Conservation (phyloP, 2,329 filamentous ascomycete genomes). For the Tolypocladium pustulatum region DNA sequence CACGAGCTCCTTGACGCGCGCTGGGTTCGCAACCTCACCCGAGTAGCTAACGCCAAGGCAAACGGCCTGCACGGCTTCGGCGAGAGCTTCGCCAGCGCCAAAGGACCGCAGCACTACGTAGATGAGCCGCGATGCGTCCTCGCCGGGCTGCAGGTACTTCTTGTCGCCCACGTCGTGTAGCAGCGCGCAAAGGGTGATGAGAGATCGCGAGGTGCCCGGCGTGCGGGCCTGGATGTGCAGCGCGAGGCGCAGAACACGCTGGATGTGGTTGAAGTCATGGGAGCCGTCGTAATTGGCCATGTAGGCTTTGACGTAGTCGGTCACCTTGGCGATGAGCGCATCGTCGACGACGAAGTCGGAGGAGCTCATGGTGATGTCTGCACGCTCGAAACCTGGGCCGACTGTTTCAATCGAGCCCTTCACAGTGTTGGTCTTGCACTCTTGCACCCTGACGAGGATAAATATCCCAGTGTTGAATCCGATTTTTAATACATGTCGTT, state of each 20-base stretch:
- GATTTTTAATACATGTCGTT: not conserved
- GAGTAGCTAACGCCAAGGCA: slow-evolving; percentile 71
- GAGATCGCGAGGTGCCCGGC: slow-evolving; percentile 23
- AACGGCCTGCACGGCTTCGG: slow-evolving; percentile 58
- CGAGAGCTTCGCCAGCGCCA: slow-evolving; percentile 47
- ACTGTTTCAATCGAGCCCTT: not conserved
- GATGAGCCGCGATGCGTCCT: slow-evolving; percentile 47
- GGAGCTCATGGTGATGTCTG: slow-evolving; percentile 10
- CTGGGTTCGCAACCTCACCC: slow-evolving; percentile 57
- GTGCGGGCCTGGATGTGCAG: slow-evolving; percentile 50
- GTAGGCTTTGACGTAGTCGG: slow-evolving; percentile 55
- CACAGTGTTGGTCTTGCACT: not conserved
- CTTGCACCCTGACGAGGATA: not conserved
- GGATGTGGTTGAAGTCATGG: slow-evolving; percentile 79
- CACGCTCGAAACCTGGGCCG: not conserved
- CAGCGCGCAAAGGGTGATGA: slow-evolving; percentile 60
- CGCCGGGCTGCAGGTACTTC: slow-evolving; percentile 58
- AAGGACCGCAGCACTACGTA: slow-evolving; percentile 41
- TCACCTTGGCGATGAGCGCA: slow-evolving; percentile 44
- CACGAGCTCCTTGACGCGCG: slow-evolving; percentile 51
- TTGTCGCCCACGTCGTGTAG: slow-evolving; percentile 85
- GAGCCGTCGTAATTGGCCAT: slow-evolving; percentile 75
- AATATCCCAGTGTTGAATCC: not conserved
- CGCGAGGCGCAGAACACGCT: slow-evolving; percentile 66
- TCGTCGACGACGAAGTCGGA: slow-evolving; percentile 18